Conservation (phyloP, 2,329 filamentous ascomycete species). For the Albifimbria verrucaria region DNA sequence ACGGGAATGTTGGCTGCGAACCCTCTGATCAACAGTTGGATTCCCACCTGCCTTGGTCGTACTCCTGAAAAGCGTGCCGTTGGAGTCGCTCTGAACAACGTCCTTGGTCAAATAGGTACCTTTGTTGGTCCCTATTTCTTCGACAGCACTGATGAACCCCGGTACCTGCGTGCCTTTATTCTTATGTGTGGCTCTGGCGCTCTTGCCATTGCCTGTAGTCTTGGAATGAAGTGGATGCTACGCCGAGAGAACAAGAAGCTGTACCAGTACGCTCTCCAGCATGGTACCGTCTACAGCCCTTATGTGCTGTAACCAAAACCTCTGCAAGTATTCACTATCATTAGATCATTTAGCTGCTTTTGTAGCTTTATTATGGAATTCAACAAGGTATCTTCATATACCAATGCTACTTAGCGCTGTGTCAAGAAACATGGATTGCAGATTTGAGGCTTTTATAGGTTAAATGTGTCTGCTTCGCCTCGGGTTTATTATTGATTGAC, state of each 20-base stretch:
- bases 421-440: no score
- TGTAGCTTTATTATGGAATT: no score
- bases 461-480: no score
- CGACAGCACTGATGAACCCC: constrained; percentile 19
- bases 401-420: no score
- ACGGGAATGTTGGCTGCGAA: constrained; percentile 25
- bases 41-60: constrained; percentile 25
- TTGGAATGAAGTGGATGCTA: constrained; percentile 15
- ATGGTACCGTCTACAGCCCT: constrained; percentile 11
- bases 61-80: constrained; percentile 35
- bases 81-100: constrained; percentile 31
- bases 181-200: constrained; percentile 12
- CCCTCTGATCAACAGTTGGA: constrained; percentile 31
- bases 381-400: no score
- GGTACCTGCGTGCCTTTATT: constrained; percentile 25
- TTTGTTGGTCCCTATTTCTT: constrained; percentile 40
- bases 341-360: no score
- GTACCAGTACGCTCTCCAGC: constrained; percentile 9
- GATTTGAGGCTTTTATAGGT: no score
- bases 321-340: no score
- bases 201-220: constrained; percentile 5
- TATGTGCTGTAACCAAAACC: no score
- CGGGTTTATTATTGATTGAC: no score
- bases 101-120: constrained; percentile 33
- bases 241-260: constrained; percentile 16